These are phyloP conservation scores for Aspergillus kassunensis DNA, from an alignment of 495 filamentous ascomycete species.

Conservation along the genomic window DNA sequence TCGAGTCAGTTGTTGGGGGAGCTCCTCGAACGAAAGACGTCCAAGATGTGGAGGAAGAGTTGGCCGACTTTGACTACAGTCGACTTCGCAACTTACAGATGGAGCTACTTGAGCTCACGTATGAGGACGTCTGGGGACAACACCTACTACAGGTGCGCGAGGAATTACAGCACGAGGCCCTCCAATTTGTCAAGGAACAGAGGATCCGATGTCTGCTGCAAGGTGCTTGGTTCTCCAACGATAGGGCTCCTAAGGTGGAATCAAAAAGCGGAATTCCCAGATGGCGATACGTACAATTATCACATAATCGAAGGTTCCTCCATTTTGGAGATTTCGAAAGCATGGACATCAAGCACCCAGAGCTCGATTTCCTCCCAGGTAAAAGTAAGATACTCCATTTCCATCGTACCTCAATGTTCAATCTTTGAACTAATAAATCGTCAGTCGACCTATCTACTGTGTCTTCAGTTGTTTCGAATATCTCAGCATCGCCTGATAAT, in stretches of 20 bases:
- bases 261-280: slow-evolving; percentile 36
- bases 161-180: slow-evolving; percentile 83
- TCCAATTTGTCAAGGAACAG: slow-evolving; percentile 96
- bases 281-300: slow-evolving; percentile 83
- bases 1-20: slow-evolving; percentile 86
- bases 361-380: slow-evolving; percentile 67
- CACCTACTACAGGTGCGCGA: slow-evolving; percentile 90
- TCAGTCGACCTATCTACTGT: slow-evolving; percentile 81
- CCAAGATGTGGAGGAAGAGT: slow-evolving; percentile 81
- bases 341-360: slow-evolving; percentile 60
- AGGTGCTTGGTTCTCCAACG: slow-evolving; percentile 84
- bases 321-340: slow-evolving; percentile 86
- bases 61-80: slow-evolving; percentile 74
- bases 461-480: slow-evolving; percentile 90
- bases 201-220: slow-evolving; percentile 86
- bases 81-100: slow-evolving; percentile 86
- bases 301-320: slow-evolving; percentile 84
- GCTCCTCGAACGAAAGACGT: slow-evolving; percentile 81
- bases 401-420: not conserved
- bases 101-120: slow-evolving; percentile 84
- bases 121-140: slow-evolving; percentile 91
- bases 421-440: slow-evolving; percentile 6
- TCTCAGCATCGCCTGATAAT: slow-evolving; percentile 56
- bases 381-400: slow-evolving; percentile 52
- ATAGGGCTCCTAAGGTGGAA: slow-evolving; percentile 34